These are phyloP conservation scores for Forsythia suspensa DNA, from an alignment of 257 asterid genomes.

Conservation along the genomic window DNA sequence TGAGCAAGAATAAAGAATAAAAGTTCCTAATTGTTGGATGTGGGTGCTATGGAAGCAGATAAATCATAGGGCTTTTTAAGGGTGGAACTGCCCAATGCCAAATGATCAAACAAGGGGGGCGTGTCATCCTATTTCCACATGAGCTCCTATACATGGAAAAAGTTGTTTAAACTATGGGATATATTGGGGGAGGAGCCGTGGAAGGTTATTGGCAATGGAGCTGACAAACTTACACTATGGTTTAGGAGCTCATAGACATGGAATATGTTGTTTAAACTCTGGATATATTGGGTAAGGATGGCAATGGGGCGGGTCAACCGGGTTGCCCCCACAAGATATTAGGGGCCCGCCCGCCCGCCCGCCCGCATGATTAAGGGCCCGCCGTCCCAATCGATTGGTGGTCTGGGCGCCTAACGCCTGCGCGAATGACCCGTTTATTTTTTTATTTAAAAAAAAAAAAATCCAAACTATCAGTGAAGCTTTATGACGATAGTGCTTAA, in stretches of 20 bases:
- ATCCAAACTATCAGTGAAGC: too few species aligned
- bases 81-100: too few species aligned
- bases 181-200: background rate
- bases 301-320: background rate
- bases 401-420: too few species aligned
- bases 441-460: too few species aligned
- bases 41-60: background rate
- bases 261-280: background rate
- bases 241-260: background rate
- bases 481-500: too few species aligned
- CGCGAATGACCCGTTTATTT: too few species aligned
- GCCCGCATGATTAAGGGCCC: too few species aligned
- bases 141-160: background rate
- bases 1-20: background rate
- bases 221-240: background rate
- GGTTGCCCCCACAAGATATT: too few species aligned
- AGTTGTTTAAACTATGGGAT: background rate
- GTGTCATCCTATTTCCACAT: background rate
- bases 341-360: too few species aligned
- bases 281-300: background rate
- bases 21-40: background rate
- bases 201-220: background rate
- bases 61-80: background rate
- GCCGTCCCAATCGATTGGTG: too few species aligned
- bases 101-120: background rate